phyloP scores from a whole-genome alignment of 805 yeast species.

The Komagataella phaffii region DNA sequence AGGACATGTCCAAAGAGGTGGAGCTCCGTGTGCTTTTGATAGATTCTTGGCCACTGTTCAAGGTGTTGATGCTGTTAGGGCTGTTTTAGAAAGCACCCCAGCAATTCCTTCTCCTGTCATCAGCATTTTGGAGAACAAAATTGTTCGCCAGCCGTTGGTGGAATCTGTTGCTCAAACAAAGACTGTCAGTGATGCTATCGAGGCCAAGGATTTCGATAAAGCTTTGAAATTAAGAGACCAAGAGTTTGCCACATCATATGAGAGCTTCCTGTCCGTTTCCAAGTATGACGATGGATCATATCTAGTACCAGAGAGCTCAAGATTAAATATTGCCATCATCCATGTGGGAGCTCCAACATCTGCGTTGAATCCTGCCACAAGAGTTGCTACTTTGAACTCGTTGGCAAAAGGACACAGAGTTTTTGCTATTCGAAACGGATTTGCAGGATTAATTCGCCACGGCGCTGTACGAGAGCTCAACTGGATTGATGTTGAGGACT shows the following conservation, averaged over 20 bases:
- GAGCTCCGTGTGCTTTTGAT: slow-evolving; percentile 67
- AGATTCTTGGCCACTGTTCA: slow-evolving; percentile 62
- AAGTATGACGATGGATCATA: slow-evolving; percentile 58
- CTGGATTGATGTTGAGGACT: slow-evolving; percentile 62
- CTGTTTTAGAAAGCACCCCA: slow-evolving; percentile 54
- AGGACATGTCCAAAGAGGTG: slow-evolving; percentile 80
- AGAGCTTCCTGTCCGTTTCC: slow-evolving; percentile 51
- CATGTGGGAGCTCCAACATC: slow-evolving; percentile 77
- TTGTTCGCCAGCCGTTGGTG: slow-evolving; percentile 52
- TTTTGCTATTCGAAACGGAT: slow-evolving; percentile 64
- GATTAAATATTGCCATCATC: slow-evolving; percentile 53
- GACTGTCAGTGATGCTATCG: slow-evolving; percentile 60
- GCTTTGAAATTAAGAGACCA: slow-evolving; percentile 65
- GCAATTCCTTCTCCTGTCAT: slow-evolving; percentile 73
- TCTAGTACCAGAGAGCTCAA: slow-evolving; percentile 34
- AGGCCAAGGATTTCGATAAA: slow-evolving; percentile 46
- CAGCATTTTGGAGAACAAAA: slow-evolving; percentile 58
- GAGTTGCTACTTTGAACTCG: slow-evolving; percentile 64
- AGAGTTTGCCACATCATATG: slow-evolving; percentile 50
- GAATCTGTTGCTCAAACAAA: slow-evolving; percentile 65
- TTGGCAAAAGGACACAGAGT: slow-evolving; percentile 64
- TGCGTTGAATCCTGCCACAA: slow-evolving; percentile 66
- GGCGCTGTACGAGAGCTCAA: slow-evolving; percentile 44
- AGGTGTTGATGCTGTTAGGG: slow-evolving; percentile 74
- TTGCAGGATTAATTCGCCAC: slow-evolving; percentile 52